A percentile compares a stretch with the other conserved stretches of the same genome.
Conservation (phyloP, 106 monocot genomes). For the Acanthochlamys bracteata region DNA sequence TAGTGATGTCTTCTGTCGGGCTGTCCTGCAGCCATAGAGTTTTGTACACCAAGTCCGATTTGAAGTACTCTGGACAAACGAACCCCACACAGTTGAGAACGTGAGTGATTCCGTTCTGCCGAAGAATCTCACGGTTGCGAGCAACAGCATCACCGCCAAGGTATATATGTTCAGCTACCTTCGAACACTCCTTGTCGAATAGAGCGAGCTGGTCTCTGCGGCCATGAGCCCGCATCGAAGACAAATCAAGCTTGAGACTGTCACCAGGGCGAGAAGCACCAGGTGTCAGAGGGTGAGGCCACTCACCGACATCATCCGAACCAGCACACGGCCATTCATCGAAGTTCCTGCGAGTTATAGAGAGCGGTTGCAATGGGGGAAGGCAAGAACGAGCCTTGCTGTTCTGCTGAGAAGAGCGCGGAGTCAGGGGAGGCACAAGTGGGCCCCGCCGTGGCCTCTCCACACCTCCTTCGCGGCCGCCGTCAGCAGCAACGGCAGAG, state of each 20-base stretch:
- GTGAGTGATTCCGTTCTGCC: conserved; percentile 82
- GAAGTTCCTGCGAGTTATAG: conserved; percentile 61
- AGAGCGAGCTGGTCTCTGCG: conserved; percentile 55
- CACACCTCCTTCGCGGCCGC: background rate
- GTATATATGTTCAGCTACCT: conserved; percentile 93
- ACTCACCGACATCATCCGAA: conserved; percentile 82
- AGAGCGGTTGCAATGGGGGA: conserved; percentile 83
- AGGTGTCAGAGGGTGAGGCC: conserved; percentile 65
- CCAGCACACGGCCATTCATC: conserved; percentile 88
- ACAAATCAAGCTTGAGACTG: conserved; percentile 33
- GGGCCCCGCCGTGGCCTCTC: conserved; percentile 29
- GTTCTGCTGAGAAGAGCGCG: conserved; percentile 31
- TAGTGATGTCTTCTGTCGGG: conserved; percentile 87
- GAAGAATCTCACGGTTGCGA: conserved; percentile 74
- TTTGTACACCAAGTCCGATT: conserved; percentile 78
- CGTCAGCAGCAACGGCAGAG: conserved; percentile 3
- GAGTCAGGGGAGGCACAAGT: conserved; percentile 63
- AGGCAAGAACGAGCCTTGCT: conserved; percentile 58
- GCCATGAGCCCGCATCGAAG: conserved; percentile 28
- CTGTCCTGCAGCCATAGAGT: conserved; percentile 95
- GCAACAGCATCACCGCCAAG: conserved; percentile 85
- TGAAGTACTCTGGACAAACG: conserved; percentile 92
- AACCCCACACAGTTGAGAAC: conserved; percentile 91
- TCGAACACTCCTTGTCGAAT: conserved; percentile 97
- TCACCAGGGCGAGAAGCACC: conserved; percentile 6